Evolutionary conservation across 2,329 filamentous ascomycete genomes (phyloP).

Genomic region (Colletotrichum liriopes): DNA sequence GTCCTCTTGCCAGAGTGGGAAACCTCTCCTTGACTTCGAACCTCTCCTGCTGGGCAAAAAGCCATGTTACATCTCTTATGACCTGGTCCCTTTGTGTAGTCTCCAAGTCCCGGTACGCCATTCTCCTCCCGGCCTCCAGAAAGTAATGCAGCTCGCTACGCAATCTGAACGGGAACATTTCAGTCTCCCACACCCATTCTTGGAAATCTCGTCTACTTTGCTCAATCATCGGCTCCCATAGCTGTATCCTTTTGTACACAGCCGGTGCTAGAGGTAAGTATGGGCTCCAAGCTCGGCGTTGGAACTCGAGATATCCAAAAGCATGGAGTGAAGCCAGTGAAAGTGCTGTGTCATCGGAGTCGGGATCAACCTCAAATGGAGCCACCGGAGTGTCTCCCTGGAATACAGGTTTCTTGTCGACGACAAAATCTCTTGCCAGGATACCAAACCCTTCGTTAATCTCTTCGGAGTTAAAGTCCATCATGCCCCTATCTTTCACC

Average conservation of each 20-base stretch:
- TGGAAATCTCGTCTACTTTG: constrained; percentile 32
- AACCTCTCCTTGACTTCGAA: neutral
- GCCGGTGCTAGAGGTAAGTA: constrained; percentile 42
- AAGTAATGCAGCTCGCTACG: constrained; percentile 44
- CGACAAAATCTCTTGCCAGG: constrained; percentile 20
- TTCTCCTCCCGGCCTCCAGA: constrained; percentile 32
- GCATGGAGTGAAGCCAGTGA: constrained; percentile 48
- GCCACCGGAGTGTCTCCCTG: neutral
- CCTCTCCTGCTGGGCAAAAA: constrained; percentile 21
- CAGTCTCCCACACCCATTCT: constrained; percentile 35
- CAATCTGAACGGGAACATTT: constrained; percentile 39
- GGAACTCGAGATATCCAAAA: constrained; percentile 47
- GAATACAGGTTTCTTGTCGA: neutral
- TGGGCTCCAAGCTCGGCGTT: constrained; percentile 44
- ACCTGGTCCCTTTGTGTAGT: constrained; percentile 40
- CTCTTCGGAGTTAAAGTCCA: constrained; percentile 34
- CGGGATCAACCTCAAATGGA: neutral
- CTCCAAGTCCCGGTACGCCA: constrained; percentile 43
- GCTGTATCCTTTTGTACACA: constrained; percentile 39
- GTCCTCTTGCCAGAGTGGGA: neutral
- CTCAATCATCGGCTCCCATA: constrained; percentile 38
- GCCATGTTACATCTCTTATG: constrained; percentile 28
- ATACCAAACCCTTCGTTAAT: constrained; percentile 5
- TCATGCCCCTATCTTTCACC: neutral
- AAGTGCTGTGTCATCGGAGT: constrained; percentile 39